phyloP scores from a whole-genome alignment of 2,329 filamentous ascomycete genomes.

The Stemphylium vesicarium region DNA sequence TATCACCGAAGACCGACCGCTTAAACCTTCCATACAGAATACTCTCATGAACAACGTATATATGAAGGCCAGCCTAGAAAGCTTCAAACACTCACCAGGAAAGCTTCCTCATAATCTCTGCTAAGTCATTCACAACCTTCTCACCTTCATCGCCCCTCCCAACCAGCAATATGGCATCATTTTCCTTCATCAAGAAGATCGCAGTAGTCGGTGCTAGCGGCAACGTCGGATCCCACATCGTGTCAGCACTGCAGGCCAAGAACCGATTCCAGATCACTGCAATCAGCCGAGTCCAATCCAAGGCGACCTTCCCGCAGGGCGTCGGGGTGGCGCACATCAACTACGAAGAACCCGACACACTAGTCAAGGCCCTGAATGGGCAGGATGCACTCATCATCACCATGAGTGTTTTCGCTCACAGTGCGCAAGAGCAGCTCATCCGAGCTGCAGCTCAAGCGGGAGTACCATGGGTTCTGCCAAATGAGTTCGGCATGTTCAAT shows the following conservation, averaged over 20 bases:
- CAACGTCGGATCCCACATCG: conserved; percentile 38
- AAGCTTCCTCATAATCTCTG: neutral
- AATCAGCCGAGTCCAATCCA: conserved; percentile 56
- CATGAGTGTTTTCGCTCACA: conserved; percentile 31
- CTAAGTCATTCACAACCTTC: neutral
- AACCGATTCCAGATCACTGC: conserved; percentile 58
- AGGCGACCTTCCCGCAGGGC: conserved; percentile 49
- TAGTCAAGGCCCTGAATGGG: conserved; percentile 45
- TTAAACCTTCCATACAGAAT: neutral
- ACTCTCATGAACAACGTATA: neutral
- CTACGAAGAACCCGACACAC: conserved; percentile 55
- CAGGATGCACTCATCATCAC: conserved; percentile 52
- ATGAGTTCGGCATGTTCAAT: conserved; percentile 47
- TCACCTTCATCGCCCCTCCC: neutral
- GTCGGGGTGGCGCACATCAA: conserved; percentile 52
- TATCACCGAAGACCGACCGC: conserved; percentile 7
- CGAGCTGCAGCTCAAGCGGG: conserved; percentile 46
- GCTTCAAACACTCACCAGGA: neutral
- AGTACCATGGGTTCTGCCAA: conserved; percentile 50
- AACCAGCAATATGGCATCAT: neutral
- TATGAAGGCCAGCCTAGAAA: neutral
- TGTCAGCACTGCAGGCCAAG: conserved; percentile 52
- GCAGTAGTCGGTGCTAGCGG: conserved; percentile 49
- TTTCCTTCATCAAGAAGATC: conserved; percentile 39
- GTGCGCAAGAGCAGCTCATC: conserved; percentile 42